phyloP scores from a whole-genome alignment of 148 eudicot genomes.

The Vaccinium corymbosum region DNA sequence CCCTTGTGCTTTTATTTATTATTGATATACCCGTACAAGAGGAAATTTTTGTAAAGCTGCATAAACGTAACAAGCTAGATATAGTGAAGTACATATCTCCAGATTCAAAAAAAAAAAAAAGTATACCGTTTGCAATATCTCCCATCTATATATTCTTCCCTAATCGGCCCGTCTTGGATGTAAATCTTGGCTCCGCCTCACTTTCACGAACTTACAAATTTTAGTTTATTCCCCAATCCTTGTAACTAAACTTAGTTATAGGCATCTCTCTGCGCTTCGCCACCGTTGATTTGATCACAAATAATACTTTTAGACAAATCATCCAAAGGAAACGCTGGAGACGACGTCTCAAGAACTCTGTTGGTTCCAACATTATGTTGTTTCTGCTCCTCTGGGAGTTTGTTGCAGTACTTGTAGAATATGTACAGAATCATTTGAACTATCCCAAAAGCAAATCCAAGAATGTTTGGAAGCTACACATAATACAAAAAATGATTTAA shows the following conservation, averaged over 20 bases:
- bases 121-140: no score
- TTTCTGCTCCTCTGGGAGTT: conserved; percentile 8
- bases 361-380: background rate
- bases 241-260: background rate
- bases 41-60: background rate
- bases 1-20: background rate
- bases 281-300: background rate
- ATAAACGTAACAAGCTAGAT: background rate
- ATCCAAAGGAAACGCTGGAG: background rate
- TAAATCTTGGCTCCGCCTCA: background rate
- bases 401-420: conserved; percentile 13
- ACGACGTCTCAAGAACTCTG: background rate
- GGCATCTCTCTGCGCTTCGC: background rate
- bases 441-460: conserved; percentile 25
- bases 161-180: background rate
- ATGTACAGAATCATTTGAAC: conserved; percentile 22
- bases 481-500: background rate
- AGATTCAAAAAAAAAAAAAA: no score
- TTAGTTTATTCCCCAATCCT: background rate
- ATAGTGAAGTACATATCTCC: background rate
- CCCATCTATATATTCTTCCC: no score
- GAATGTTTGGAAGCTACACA: conserved; percentile 22
- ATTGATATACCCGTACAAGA: background rate
- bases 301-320: background rate
- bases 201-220: background rate